phyloP scores from a whole-genome alignment of 2,329 filamentous ascomycete genomes.

The Trematosphaeria pertusa region DNA sequence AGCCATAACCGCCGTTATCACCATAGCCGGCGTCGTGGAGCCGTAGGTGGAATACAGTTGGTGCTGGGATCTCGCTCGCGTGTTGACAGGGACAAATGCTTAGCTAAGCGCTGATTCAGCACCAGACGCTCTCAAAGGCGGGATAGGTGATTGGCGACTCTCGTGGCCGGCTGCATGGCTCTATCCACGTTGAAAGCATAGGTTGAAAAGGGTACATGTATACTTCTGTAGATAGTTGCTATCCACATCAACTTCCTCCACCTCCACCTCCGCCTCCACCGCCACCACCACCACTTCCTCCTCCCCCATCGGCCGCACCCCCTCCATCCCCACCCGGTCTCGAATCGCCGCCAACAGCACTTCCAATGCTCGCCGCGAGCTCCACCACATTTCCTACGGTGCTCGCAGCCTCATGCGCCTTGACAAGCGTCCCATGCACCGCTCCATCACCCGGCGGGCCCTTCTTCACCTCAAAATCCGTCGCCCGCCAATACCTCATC shows the following conservation, averaged over 20 bases:
- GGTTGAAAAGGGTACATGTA: too few species aligned
- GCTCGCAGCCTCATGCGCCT: slow-evolving; percentile 12
- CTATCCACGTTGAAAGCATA: too few species aligned
- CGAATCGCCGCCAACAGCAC: slow-evolving; percentile 1
- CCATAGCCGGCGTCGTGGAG: too few species aligned
- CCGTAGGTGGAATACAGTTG: too few species aligned
- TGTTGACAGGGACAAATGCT: too few species aligned
- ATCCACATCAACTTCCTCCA: not conserved
- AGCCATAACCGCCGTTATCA: too few species aligned
- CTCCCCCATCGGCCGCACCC: slow-evolving; percentile 16
- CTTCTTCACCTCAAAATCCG: slow-evolving; percentile 23
- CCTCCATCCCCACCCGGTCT: slow-evolving; percentile 3
- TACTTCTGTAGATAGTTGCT: too few species aligned
- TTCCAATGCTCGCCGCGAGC: slow-evolving; percentile 7
- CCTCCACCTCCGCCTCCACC: slow-evolving; percentile 14
- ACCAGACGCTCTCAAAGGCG: too few species aligned
- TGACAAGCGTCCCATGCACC: slow-evolving; percentile 16
- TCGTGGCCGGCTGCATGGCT: too few species aligned
- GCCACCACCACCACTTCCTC: slow-evolving; percentile 15
- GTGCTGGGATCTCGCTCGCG: too few species aligned
- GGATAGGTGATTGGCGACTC: too few species aligned
- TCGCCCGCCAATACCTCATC: slow-evolving; percentile 34
- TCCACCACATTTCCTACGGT: slow-evolving; percentile 15
- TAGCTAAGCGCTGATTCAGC: too few species aligned
- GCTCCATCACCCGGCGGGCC: slow-evolving; percentile 7